These are phyloP conservation scores for Colletotrichum orchidophilum DNA, from an alignment of 2,329 filamentous ascomycete species.

Conservation along the genomic window DNA sequence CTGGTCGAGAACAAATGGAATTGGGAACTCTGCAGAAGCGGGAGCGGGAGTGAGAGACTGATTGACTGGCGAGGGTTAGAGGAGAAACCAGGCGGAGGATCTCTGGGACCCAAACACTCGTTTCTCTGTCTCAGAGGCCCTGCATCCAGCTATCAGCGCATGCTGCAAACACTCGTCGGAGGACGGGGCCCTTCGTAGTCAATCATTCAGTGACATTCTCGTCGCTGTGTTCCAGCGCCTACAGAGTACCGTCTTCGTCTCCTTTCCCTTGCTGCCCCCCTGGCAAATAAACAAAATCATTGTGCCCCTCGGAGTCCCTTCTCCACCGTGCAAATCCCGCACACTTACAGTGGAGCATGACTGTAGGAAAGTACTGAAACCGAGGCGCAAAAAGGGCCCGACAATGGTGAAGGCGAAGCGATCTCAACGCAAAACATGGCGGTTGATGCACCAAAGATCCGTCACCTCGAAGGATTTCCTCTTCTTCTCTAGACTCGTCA, in stretches of 20 bases:
- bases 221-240: neutral
- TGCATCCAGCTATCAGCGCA: conserved; percentile 20
- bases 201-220: neutral
- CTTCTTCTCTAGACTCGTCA: neutral
- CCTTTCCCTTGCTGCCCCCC: neutral
- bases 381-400: conserved; percentile 20
- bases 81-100: neutral
- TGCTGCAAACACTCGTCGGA: conserved; percentile 27
- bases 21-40: neutral
- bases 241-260: neutral
- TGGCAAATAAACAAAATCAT: neutral
- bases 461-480: neutral
- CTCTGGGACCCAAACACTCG: conserved; percentile 6
- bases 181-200: too few species aligned
- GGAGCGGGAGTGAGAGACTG: neutral
- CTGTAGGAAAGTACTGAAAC: conserved; percentile 19
- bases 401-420: neutral
- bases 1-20: conserved; percentile 1
- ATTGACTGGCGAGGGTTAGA: neutral
- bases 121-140: conserved; percentile 21
- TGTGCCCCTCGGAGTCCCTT: neutral
- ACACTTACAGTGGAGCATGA: too few species aligned
- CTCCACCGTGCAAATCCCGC: conserved; percentile 12
- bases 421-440: neutral
- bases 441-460: neutral